Conservation (phyloP, 352 stramenopile genomes). For the Pythium myriotylum region DNA sequence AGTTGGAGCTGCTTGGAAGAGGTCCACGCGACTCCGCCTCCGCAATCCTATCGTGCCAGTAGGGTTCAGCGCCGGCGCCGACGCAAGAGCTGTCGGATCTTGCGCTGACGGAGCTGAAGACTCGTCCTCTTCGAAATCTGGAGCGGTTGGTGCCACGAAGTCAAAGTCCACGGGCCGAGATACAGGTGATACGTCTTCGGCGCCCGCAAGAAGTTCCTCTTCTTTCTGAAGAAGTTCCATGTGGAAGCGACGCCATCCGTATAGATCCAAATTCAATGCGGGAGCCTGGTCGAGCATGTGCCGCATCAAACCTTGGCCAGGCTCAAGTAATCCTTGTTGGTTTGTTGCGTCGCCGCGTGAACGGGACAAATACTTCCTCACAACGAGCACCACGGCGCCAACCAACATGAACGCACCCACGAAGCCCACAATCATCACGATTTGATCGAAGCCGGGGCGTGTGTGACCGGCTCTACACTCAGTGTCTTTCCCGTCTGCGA, state of each 20-base stretch:
- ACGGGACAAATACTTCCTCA: not conserved
- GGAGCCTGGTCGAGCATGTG: constrained; percentile 20
- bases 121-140: constrained; percentile 17
- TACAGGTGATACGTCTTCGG: constrained; percentile 12
- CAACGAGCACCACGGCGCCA: not conserved
- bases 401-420: not conserved
- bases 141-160: not conserved
- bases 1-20: not conserved
- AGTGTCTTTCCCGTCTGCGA: not conserved
- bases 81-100: not conserved
- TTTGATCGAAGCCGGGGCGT: not conserved
- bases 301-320: not conserved
- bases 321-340: too few species aligned
- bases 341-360: not conserved
- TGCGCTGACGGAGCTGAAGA: not conserved
- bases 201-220: constrained; percentile 7
- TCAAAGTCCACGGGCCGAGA: constrained; percentile 14
- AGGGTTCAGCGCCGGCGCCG: not conserved
- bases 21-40: not conserved
- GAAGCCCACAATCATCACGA: not conserved
- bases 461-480: not conserved
- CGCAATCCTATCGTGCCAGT: not conserved
- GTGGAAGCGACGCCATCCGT: constrained; percentile 15
- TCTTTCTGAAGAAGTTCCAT: constrained; percentile 7
- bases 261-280: constrained; percentile 14